Base-by-base conservation (phyloP, 1,284 basidiomycete genomes). In the Apiotrichum laibachii region DNA sequence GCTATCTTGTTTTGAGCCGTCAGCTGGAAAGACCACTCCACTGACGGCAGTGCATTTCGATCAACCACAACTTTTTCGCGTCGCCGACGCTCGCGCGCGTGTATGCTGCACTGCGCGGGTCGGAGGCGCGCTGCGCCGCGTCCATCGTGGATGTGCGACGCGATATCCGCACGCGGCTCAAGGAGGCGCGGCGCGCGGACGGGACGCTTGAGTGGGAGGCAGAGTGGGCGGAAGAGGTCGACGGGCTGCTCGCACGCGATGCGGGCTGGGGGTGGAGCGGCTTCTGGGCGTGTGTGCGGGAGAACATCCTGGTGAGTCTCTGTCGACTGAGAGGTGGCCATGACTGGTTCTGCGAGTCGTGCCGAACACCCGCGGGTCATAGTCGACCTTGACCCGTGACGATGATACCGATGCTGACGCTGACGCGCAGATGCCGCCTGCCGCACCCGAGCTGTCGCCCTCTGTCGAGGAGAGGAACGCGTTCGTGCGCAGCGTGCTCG, bases 41-140 rank as follows among this genome's bases (percentile, higher is more conserved):
- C n/a, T 55, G 33, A 58, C 54, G 18, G 11, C 57, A 80, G 78
- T 75, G 80, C 46, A 75, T 81, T 46, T 80, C 78, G 1, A 77
- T 82, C 67, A 82, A 82, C 66, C 80, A 81, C 70, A 81, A 81
- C 63, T 84, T 83, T 79, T 79, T 80, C 65, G 80, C 83, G 57
- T 71, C 80, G 0, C 72, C 77, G 22, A 83, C 82, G 48, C 68
- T 85, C 7, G 66, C 72, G 0, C 66, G 67, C 9, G 75, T 83
- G 53, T 84, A 81, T 69, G 48, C 53, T 0, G 71, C 80, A 2
- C 77, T 84, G 19, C 60, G 67, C 1, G 39, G 59, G 1, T 76
- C 80, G 21, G 75, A 81, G 12, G 48, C 53, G 0, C 69, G 79
- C 9, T 81, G 80, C 13, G 75, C 80, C 37, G 69, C 70, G 0